Evolutionary conservation across 495 filamentous ascomycete species (phyloP), one percentile per base, ranked within the genome.

Genomic region (Apiosordaria backusii): DNA sequence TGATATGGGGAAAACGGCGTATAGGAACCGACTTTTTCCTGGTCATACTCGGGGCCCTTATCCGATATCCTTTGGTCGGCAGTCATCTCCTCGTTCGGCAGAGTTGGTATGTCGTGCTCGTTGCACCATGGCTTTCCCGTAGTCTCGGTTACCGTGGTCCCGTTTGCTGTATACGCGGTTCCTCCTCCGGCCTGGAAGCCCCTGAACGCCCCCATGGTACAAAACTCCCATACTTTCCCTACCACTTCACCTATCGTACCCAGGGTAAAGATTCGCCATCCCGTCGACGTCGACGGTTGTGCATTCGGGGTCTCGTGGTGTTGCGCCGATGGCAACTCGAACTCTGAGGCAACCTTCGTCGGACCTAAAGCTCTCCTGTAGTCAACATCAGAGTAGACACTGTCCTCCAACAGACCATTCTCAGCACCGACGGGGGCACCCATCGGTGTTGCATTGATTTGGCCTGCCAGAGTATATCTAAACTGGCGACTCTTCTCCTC

Each of bases 111-210:
- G 26, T 75, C 74, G 54, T 70, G 66, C 25, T 75, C 72, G 53
- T 76, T 73, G 21, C 58, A 58, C 76, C 73, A 79, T 16, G 65
- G 9, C 26, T 74, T 68, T 7, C 69, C 72, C 9, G 62, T 64
- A 4, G 64, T 64, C 58, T 70, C 61, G 70, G 75, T 60, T 18
- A 72, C 58, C 24, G 70, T 65, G 15, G 75, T 45, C 1, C 72
- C 69, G 16, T 67, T 66, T 10, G 78, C 64, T 9, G 83, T 78
- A 70, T 92, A 96, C 16, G 87, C 89, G 50, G 79, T 81, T 4
- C 92, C 93, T 19, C 90, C 92, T 24, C 92, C 93, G 16, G 92
- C 90, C 64, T 93, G 88, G 77, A 97, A 97, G 0, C 93, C 93
- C 58, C 82, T 80, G 73, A 97, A 93, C 0, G 89, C 85, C 10